Evolutionary conservation across 2,329 filamentous ascomycete species (phyloP), one percentile per base, ranked within the genome.

Genomic region (Fusarium paranaense): DNA sequence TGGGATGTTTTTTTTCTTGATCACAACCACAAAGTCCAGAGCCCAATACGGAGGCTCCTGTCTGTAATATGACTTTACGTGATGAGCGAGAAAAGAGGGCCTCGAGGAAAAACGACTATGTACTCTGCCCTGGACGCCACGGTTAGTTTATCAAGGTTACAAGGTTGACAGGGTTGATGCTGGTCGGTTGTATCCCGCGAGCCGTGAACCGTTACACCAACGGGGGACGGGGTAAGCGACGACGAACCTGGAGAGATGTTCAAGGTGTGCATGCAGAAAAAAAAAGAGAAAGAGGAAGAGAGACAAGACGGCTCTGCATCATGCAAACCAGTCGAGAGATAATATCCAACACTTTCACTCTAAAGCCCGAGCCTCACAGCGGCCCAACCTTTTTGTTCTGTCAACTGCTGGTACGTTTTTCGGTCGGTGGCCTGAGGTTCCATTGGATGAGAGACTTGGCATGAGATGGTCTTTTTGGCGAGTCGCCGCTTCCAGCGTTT

Each of bases 131-230:
- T 40, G 56, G 56, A 40, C 33, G 35, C 22, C 35, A 58, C 14
- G 27, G 18, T 37, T 45, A 56, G 64, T 57, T 58, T 50, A 64
- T 62, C 63, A 71, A 47, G 67, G 58, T 71, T 63, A n/a, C 52
- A 52, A 9, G 13, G 42, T 35, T 57, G 18, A 59, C 38, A 60
- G 33, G 57, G 58, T 47, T 47, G 27, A 45, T 45, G 37, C 38
- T 45, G 58, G 33, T 42, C 16, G 47, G 27, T 45, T 20, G 30
- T n/a, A 61, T 30, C 37, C 40, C 37, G 27, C 38, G 27, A 60
- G 38, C 57, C 25, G 33, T 33, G 47, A 54, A 54, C 40, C n/a
- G 18, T 61, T 30, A 38, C 56, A 58, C 58, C 58, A 45, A 42
- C 30, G 38, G 58, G 47, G 47, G 47, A 30, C 16, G 22, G n/a